phyloP scores from a whole-genome alignment of 129 eudicot species.

The Saussurea involucrata region DNA sequence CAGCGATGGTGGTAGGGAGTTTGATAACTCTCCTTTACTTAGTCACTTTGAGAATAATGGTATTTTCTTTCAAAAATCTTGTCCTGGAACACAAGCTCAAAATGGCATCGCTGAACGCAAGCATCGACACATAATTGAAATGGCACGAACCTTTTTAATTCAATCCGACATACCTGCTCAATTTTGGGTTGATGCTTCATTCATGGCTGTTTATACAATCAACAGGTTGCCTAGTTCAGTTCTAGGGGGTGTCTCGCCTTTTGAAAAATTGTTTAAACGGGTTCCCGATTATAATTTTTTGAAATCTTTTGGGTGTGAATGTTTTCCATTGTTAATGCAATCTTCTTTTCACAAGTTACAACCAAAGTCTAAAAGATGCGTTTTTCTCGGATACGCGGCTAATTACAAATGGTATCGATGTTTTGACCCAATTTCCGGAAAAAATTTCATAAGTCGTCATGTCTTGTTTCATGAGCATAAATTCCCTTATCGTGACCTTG shows the following conservation, averaged over 20 bases:
- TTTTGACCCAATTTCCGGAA: too few relatives aligned
- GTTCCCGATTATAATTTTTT: neutral
- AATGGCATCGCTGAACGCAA: too few relatives aligned
- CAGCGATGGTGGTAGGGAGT: conserved; percentile 3
- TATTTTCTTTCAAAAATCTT: too few relatives aligned
- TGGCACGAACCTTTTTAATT: too few relatives aligned
- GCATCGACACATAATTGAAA: too few relatives aligned
- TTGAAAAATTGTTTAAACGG: neutral
- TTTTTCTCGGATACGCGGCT: neutral
- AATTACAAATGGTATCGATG: too few relatives aligned
- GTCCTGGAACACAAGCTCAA: neutral
- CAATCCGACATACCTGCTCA: neutral
- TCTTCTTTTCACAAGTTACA: neutral
- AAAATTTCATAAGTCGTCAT: too few relatives aligned
- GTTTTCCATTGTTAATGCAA: neutral
- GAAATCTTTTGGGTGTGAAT: neutral
- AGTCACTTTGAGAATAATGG: neutral
- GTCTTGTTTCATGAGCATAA: neutral
- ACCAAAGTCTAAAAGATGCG: neutral
- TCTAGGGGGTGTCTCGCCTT: neutral
- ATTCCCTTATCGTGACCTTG: neutral
- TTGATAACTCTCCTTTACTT: neutral
- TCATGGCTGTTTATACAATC: neutral
- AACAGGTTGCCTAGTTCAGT: conserved; percentile 1
- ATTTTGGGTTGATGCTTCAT: too few relatives aligned